A percentile compares a stretch with the other conserved stretches of the same genome.
These are phyloP conservation scores for Aristolochia fimbriata DNA, from an alignment of 164 flowering plant species.

Conservation along the genomic window DNA sequence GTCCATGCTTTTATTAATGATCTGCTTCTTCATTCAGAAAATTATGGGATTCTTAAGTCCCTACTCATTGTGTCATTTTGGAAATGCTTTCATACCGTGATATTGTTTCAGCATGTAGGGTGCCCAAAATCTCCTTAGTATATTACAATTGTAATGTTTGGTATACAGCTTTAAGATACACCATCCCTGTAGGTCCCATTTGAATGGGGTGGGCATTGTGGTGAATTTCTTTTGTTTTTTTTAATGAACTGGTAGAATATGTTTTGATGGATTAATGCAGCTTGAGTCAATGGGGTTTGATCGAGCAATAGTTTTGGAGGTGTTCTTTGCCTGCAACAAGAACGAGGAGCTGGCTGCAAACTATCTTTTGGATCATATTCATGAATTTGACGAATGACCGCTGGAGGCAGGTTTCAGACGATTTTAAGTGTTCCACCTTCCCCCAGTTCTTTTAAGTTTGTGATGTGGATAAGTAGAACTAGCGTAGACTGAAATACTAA, in stretches of 20 bases:
- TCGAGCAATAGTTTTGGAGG: constrained; percentile 42
- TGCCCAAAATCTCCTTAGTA: no score
- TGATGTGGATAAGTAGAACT: constrained; percentile 1
- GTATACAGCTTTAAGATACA: no score
- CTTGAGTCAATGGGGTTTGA: constrained; percentile 64
- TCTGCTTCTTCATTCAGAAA: not conserved
- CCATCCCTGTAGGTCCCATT: no score
- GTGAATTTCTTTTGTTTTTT: not conserved
- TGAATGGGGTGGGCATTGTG: not conserved
- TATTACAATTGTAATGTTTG: no score
- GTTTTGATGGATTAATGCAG: constrained; percentile 22
- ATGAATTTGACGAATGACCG: constrained; percentile 43
- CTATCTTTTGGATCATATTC: constrained; percentile 50
- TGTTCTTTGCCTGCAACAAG: constrained; percentile 55
- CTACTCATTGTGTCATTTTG: not conserved
- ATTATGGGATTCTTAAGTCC: not conserved
- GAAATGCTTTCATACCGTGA: not conserved
- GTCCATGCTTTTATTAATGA: not conserved
- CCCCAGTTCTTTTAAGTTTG: not conserved
- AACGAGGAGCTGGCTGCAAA: constrained; percentile 67
- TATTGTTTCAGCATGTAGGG: not conserved
- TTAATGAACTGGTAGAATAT: not conserved
- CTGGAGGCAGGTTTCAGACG: not conserved
- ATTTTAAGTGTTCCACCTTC: not conserved
- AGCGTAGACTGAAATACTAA: not conserved